Base-by-base conservation (phyloP, 805 yeast species). In the Lipomyces mesembrius region DNA sequence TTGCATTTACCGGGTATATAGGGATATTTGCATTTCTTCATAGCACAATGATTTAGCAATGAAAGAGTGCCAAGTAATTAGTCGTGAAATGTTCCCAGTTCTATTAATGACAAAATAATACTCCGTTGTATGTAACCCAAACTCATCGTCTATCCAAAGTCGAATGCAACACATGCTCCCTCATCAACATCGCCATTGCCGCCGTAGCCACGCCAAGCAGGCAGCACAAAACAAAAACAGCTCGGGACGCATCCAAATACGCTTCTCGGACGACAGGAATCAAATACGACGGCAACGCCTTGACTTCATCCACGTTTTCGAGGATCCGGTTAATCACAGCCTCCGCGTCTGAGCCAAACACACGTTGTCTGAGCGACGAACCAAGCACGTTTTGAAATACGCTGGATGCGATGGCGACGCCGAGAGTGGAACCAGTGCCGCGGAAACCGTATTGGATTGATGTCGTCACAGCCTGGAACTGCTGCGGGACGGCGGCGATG, bases 381-480 rank as follows among this genome's bases (percentile, higher is more conserved):
- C 63, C 67, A 62, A 85, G 77, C 11, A 79, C 74, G 34, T 77
- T 76, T 72, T 85, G 88, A 75, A 86, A 86, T 29, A 86, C 79
- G 3, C 88, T 85, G 54, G 86, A 79, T 1, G 87, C 85, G 22
- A 85, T 73, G 0, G 89, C 79, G 29, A 88, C 90, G 58, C 92
- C 92, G 54, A 88, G 77, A 0, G 91, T 87, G 6, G 89, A 85
- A 0, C 92, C 92, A 0, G 90, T 86, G 25, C 91, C 84, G 74
- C 91, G 81, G 76, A 88, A 88, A 0, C 89, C 89, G 74, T 90
- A 89, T 68, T 88, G 92, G 68, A 89, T 87, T 0, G 92, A 88
- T 0, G 93, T 89, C 2, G 90, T 88, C 37, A 89, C 82, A 1
- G 94, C 92, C 74, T 88, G 92, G 70, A 82, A 83, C 56, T 82